Evolutionary conservation across 306 rosid genomes (phyloP), one percentile per base, ranked within the genome.

Genomic region (Corylus americana): DNA sequence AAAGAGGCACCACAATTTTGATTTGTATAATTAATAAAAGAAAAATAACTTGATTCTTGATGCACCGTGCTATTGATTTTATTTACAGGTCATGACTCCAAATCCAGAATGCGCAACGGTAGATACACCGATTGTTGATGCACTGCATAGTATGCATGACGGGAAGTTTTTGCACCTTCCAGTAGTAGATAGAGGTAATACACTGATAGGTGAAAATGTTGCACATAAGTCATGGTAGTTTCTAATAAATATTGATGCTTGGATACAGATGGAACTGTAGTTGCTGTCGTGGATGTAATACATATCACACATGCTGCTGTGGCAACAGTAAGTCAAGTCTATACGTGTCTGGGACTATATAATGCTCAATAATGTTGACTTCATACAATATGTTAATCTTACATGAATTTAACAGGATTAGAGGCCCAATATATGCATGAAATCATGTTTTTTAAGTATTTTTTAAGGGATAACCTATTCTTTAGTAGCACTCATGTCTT

Each of bases 131-230:
- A 96, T 96, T 82, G 94, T 96, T 76, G 96, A 96, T 79, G 99
- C 99, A 55, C 90, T 96, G 82, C 98, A 93, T 71, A 81, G 82
- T 16, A 93, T 96, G 99, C 99, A 96, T 57, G 91, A 96, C 74
- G 97, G 98, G 74, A 96, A 93, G 16, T 90, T 96, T 83, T 86
- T 96, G 84, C 98, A 96, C 83, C 93, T 96, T 75, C 99, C 98
- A 4, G 92, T 96, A 74, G 71, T 93, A 44, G 90, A 89, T 80
- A 89, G 86, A 91, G 99, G 99, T 96, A 89, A 75, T 58, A 73
- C 62, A 55, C 27, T 72, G 18, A 18, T 31, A 42, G 72, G 66
- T 2, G 68, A 31, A 58, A 42, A 62, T 63, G 47, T 39, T 67
- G 63, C 77, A 48, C 25, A 53, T 67, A 39, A 49, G 20, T 74